Evolutionary conservation across 768 basidiomycete genomes (phyloP), one percentile per base, ranked within the genome.

Genomic region (Bullera alba): DNA sequence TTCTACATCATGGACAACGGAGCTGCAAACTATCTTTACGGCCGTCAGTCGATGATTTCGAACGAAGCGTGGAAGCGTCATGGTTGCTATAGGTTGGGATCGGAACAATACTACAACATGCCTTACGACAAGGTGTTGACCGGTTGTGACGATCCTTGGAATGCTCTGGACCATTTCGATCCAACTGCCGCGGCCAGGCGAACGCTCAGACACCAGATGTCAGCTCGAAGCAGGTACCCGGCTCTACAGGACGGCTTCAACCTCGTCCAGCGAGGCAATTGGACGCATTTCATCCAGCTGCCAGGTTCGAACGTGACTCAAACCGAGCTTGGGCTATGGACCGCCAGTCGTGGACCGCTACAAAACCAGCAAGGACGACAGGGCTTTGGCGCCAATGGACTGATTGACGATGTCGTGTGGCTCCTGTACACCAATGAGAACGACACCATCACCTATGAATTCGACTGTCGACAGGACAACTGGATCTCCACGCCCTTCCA

Each of bases 81-180:
- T 66, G 90, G 90, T 4, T 95, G 91, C 72, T 95, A 95, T 70
- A 78, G 77, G 38, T 81, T 93, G 28, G 91, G 91, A 10, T 93
- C 91, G 6, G 78, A 80, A 53, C 91, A 93, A 66, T 95, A 91
- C 75, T 95, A 85, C 78, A 90, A 93, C 73, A 86, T 92, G 81
- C 85, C 86, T 1, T 77, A 92, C 58, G 84, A 85, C 48, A 82
- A 81, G 60, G 74, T 86, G 2, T 68, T 89, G 27, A 75, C 89
- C 16, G 91, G 89, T 39, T 95, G 91, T 69, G 62, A 84, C 39
- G 88, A 93, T 65, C 83, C 86, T 60, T 91, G 86, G 87, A 92
- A 93, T 70, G 80, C 86, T 2, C 81, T 92, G 27, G 91, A 95
- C 62, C 91, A 95, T 70, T 93, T 93, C 69, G 91, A 95, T 71